A percentile compares a stretch with the other conserved stretches of the same genome.
Evolutionary conservation across 371 early-diverging fungal genomes (phyloP).

Genomic region (Mortierella sp.): DNA sequence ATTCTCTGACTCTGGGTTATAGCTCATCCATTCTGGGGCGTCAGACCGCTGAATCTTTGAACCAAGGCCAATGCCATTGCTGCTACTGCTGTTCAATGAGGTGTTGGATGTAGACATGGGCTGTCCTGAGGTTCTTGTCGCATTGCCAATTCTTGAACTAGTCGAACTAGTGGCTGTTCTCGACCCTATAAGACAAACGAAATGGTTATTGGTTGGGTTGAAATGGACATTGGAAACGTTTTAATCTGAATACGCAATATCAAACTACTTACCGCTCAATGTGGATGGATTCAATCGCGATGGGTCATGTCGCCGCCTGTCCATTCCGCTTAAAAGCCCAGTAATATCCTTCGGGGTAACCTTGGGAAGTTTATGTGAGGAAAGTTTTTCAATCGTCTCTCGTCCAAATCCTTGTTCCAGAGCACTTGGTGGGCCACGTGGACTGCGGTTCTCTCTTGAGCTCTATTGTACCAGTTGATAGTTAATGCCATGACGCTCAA

Average conservation of each 20-base stretch:
- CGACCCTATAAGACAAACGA: conserved; percentile 20
- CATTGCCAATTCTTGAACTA: conserved; percentile 18
- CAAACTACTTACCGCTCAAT: conserved; percentile 9
- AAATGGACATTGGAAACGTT: neutral
- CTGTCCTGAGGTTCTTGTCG: conserved; percentile 22
- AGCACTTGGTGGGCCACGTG: conserved; percentile 50
- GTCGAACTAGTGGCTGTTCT: conserved; percentile 14
- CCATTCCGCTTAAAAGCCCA: conserved; percentile 49
- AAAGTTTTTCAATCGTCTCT: conserved; percentile 51
- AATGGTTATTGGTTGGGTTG: neutral
- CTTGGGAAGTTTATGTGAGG: conserved; percentile 42
- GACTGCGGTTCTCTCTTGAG: conserved; percentile 39
- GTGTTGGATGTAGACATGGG: conserved; percentile 12
- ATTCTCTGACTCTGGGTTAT: conserved; percentile 64
- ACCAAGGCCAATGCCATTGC: conserved; percentile 3
- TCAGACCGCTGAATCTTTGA: conserved; percentile 47
- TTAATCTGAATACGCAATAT: neutral
- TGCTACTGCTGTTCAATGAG: conserved; percentile 9
- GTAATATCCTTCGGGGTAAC: conserved; percentile 54
- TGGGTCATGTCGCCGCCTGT: conserved; percentile 37
- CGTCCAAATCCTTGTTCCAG: conserved; percentile 52
- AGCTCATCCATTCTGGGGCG: conserved; percentile 78
- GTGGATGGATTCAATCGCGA: conserved; percentile 13
- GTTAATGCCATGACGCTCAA: neutral
- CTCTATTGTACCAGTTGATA: conserved; percentile 6